phyloP scores from a whole-genome alignment of 176 grass and related monocot species.

The Aegilops tauschii region DNA sequence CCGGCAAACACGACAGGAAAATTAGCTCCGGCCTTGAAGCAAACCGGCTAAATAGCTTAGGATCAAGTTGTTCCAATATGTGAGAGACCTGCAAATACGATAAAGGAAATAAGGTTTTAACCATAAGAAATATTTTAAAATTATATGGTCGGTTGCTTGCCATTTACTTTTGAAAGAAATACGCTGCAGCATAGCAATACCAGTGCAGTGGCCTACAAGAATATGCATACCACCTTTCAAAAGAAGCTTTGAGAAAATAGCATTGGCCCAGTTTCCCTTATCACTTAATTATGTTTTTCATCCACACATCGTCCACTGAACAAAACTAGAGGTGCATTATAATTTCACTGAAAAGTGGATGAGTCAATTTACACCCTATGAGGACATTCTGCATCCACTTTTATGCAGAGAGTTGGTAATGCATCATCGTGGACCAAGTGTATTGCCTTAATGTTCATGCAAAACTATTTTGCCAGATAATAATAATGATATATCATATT shows the following conservation, averaged over 20 bases:
- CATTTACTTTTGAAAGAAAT: neutral
- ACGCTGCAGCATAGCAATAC: neutral
- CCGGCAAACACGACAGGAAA: constrained; percentile 77
- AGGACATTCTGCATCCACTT: neutral
- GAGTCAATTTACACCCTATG: neutral
- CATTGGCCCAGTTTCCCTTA: neutral
- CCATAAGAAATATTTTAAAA: neutral
- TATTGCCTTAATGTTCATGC: neutral
- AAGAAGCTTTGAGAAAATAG: constrained; percentile 11
- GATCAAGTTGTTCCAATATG: constrained; percentile 68
- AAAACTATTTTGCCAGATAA: constrained; percentile 2
- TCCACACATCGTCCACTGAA: constrained; percentile 14
- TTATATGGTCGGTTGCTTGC: neutral
- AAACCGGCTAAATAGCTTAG: constrained; percentile 65
- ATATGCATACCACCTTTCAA: constrained; percentile 4
- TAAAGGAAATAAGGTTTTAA: constrained; percentile 11
- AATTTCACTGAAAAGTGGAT: constrained; percentile 2
- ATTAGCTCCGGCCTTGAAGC: constrained; percentile 58
- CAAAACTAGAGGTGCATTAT: neutral
- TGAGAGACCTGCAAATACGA: constrained; percentile 67
- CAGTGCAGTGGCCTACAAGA: neutral
- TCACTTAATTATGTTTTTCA: constrained; percentile 10
- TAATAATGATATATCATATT: constrained; percentile 11
- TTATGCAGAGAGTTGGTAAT: neutral
- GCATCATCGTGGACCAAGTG: neutral